Conservation (phyloP, 805 yeast genomes). For the Kluyveromyces starmeri region DNA sequence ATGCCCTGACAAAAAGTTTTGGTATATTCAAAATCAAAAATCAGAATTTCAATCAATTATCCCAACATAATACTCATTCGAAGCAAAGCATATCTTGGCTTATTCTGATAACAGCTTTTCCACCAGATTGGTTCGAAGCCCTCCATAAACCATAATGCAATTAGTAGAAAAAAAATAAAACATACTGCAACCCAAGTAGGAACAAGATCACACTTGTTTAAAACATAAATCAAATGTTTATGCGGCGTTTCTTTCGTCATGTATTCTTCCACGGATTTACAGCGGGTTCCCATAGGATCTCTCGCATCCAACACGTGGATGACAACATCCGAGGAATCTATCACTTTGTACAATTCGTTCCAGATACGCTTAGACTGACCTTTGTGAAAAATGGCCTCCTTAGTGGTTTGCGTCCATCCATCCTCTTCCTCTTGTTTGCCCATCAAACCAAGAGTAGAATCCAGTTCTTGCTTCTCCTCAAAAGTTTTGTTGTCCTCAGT, state of each 20-base stretch:
- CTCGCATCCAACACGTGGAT: slow-evolving; percentile 95
- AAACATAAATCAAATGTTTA: slow-evolving; percentile 86
- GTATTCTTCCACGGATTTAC: slow-evolving; percentile 87
- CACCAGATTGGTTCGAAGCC: too few relatives aligned
- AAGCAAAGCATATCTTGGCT: too few relatives aligned
- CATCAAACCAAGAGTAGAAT: slow-evolving; percentile 72
- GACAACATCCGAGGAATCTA: slow-evolving; percentile 95
- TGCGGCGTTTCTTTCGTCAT: slow-evolving; percentile 92
- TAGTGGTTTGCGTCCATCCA: slow-evolving; percentile 83
- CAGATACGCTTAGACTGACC: slow-evolving; percentile 98
- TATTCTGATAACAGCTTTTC: too few relatives aligned
- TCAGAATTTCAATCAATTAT: too few relatives aligned
- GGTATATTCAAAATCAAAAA: slow-evolving; percentile 39
- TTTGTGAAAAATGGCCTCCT: slow-evolving; percentile 89
- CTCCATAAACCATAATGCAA: too few relatives aligned
- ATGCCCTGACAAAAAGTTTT: slow-evolving; percentile 83
- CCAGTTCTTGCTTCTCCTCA: slow-evolving; percentile 69
- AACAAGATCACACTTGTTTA: slow-evolving; percentile 95
- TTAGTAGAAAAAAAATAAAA: slow-evolving; percentile 28
- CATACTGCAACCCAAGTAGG: slow-evolving; percentile 99
- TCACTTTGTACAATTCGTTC: slow-evolving; percentile 95
- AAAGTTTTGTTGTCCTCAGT: slow-evolving; percentile 47
- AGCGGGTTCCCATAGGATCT: slow-evolving; percentile 94
- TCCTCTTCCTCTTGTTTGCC: slow-evolving; percentile 57
- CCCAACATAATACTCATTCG: too few relatives aligned